Evolutionary conservation across 768 basidiomycete species (phyloP).

Genomic region (Astraeus odoratus): DNA sequence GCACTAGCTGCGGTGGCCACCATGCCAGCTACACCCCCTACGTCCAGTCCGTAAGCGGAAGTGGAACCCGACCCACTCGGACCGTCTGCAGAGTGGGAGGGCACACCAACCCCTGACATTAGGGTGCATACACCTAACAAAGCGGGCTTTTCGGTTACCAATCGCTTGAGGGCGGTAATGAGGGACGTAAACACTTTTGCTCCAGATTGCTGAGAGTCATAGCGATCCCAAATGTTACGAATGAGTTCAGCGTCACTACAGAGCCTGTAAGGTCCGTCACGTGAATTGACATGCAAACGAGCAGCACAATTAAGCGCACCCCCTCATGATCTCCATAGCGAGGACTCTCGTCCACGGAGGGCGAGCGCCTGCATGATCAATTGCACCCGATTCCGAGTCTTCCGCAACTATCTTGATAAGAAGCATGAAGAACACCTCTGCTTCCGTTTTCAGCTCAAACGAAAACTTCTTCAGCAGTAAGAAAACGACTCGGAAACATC

Average conservation of each 20-base stretch:
- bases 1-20: constrained; percentile 79
- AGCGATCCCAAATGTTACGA: constrained; percentile 72
- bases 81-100: constrained; percentile 25
- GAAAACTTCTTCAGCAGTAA: constrained; percentile 89
- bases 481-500: constrained; percentile 91
- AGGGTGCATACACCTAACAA: constrained; percentile 74
- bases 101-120: constrained; percentile 74
- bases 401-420: constrained; percentile 60
- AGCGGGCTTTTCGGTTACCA: constrained; percentile 84
- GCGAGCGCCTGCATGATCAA: constrained; percentile 29
- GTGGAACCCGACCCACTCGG: constrained; percentile 12
- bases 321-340: constrained; percentile 88
- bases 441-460: constrained; percentile 68
- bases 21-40: constrained; percentile 70
- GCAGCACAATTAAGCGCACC: constrained; percentile 34
- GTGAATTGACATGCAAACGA: constrained; percentile 3
- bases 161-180: constrained; percentile 75
- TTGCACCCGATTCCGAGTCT: constrained; percentile 31
- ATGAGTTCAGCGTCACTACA: constrained; percentile 78
- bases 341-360: constrained; percentile 88
- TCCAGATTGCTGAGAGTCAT: constrained; percentile 54
- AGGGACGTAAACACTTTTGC: constrained; percentile 73
- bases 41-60: constrained; percentile 50
- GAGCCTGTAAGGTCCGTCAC: constrained; percentile 35
- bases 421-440: constrained; percentile 79